Evolutionary conservation across 768 basidiomycete genomes (phyloP).

Genomic region (Scleroderma bovista): DNA sequence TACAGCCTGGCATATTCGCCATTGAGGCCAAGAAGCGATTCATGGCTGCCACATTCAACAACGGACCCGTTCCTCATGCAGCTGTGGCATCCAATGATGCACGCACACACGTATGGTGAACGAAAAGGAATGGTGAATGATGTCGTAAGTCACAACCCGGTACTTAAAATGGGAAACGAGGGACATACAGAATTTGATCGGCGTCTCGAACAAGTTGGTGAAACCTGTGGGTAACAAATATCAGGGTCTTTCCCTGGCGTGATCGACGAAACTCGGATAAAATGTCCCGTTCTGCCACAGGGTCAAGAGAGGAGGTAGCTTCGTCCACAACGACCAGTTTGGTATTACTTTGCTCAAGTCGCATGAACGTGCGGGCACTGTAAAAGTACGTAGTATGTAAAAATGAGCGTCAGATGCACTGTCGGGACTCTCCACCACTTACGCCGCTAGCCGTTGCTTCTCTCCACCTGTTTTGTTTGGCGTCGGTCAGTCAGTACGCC

Average conservation of each 20-base stretch:
- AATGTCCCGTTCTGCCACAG: slow-evolving; percentile 46
- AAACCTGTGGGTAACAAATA: slow-evolving; percentile 55
- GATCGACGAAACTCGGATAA: slow-evolving; percentile 34
- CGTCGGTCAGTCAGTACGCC: slow-evolving; percentile 5
- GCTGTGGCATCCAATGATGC: slow-evolving; percentile 8
- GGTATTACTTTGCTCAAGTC: slow-evolving; percentile 27
- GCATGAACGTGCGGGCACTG: slow-evolving; percentile 45
- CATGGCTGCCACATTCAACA: slow-evolving; percentile 28
- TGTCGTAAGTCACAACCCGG: not conserved
- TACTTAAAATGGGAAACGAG: not conserved
- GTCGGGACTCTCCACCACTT: slow-evolving; percentile 15
- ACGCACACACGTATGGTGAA: not conserved
- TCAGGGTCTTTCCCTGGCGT: slow-evolving; percentile 44
- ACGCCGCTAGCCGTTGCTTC: slow-evolving; percentile 46
- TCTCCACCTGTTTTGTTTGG: slow-evolving; percentile 32
- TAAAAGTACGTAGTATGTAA: not conserved
- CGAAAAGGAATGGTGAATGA: not conserved
- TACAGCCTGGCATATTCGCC: slow-evolving; percentile 27
- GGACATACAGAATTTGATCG: slow-evolving; percentile 46
- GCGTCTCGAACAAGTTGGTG: slow-evolving; percentile 44
- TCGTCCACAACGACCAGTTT: slow-evolving; percentile 53
- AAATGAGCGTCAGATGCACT: not conserved
- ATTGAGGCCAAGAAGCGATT: slow-evolving; percentile 15
- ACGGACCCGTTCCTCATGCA: slow-evolving; percentile 29
- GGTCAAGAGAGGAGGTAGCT: slow-evolving; percentile 52